Evolutionary conservation across 2,329 filamentous ascomycete species (phyloP).

Genomic region (Ophiocordyceps camponoti-rufipedis): DNA sequence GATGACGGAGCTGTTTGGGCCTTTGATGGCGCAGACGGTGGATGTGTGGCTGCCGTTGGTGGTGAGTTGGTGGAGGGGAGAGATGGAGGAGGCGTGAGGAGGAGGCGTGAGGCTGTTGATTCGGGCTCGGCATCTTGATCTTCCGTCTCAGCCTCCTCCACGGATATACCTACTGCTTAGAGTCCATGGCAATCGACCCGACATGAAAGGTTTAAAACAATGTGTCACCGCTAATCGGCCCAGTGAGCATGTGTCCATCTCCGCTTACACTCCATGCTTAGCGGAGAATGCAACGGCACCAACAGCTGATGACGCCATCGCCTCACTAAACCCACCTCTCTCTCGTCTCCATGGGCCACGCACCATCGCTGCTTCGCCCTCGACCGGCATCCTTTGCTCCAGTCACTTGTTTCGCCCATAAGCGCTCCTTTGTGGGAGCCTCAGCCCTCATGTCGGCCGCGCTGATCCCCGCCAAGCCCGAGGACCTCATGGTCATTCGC

Average conservation of each 20-base stretch:
- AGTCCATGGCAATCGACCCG: too few species aligned
- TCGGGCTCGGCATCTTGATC: background rate
- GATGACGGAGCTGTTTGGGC: background rate
- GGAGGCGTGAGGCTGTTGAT: background rate
- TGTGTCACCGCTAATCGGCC: too few species aligned
- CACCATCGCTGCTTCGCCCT: background rate
- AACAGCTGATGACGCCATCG: background rate
- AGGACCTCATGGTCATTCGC: slow-evolving; percentile 78
- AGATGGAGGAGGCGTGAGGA: background rate
- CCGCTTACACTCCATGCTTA: too few species aligned
- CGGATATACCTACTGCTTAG: too few species aligned
- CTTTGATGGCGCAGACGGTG: background rate
- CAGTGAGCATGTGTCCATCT: too few species aligned
- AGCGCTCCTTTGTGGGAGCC: background rate
- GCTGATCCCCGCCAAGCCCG: slow-evolving; percentile 52
- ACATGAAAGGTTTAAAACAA: too few species aligned
- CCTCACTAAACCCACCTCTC: background rate
- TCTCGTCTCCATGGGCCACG: background rate
- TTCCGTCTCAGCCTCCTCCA: too few species aligned
- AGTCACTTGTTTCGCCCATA: background rate
- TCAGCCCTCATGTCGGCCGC: slow-evolving; percentile 33
- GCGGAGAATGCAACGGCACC: background rate
- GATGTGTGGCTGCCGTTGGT: background rate
- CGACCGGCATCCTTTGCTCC: background rate
- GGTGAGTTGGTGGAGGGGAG: background rate